phyloP scores from a whole-genome alignment of 1,139 yeast genomes.

The Sugiyamaella novakii region DNA sequence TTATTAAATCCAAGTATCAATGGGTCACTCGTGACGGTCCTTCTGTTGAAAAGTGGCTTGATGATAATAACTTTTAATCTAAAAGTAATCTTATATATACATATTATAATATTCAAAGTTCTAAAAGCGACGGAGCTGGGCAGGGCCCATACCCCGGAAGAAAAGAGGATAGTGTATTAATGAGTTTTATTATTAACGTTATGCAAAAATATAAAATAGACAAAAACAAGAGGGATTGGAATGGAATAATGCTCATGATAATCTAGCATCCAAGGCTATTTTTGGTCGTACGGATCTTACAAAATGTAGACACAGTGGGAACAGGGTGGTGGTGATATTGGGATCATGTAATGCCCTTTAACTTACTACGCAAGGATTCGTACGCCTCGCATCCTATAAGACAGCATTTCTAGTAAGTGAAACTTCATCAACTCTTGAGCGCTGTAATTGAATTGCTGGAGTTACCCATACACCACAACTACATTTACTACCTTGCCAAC shows the following conservation, averaged over 20 bases:
- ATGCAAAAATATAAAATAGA: background rate
- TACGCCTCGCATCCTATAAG: constrained; percentile 16
- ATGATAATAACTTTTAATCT: constrained; percentile 15
- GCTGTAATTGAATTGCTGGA: constrained; percentile 83
- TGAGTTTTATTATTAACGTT: background rate
- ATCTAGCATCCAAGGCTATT: too few species aligned
- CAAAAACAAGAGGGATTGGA: too few species aligned
- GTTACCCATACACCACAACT: constrained; percentile 96
- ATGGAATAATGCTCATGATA: too few species aligned
- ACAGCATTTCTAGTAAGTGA: constrained; percentile 22
- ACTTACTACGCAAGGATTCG: constrained; percentile 5
- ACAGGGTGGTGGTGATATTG: too few species aligned
- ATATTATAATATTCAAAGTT: background rate
- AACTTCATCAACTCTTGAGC: constrained; percentile 77
- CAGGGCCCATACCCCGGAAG: background rate
- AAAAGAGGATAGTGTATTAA: too few species aligned
- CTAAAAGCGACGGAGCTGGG: background rate
- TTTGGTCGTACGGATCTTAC: constrained; percentile 5
- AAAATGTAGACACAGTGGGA: too few species aligned
- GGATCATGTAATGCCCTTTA: too few species aligned
- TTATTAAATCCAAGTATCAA: constrained; percentile 34
- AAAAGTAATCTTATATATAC: background rate
- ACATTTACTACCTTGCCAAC: constrained; percentile 94
- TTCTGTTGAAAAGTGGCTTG: constrained; percentile 41
- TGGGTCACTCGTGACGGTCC: constrained; percentile 40